phyloP scores from a whole-genome alignment of 192 early-diverging fungal species.

The Phlyctochytrium arcticum region DNA sequence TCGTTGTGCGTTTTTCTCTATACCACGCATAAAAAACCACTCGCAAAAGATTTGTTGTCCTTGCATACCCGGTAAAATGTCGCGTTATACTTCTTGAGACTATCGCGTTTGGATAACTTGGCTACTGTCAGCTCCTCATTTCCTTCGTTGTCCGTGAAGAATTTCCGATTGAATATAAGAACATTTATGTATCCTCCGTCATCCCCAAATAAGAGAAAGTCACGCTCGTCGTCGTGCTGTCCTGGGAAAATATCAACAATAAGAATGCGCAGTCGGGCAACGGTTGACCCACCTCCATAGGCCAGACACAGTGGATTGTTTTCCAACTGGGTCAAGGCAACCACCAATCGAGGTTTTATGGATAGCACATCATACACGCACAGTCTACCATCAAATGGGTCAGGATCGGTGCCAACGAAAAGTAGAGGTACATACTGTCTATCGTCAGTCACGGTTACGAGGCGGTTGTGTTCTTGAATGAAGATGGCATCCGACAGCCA shows the following conservation, averaged over 20 bases:
- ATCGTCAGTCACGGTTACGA: conserved; percentile 55
- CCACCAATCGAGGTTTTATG: conserved; percentile 53
- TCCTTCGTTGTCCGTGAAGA: conserved; percentile 39
- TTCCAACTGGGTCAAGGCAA: conserved; percentile 50
- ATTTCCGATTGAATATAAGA: conserved; percentile 44
- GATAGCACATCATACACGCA: conserved; percentile 60
- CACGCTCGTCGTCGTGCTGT: conserved; percentile 51
- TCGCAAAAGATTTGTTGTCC: neutral
- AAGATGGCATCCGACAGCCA: conserved; percentile 55
- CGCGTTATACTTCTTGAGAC: conserved; percentile 42
- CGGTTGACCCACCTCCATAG: conserved; percentile 34
- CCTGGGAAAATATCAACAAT: conserved; percentile 15
- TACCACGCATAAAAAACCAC: neutral
- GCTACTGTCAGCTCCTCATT: conserved; percentile 42
- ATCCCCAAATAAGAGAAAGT: conserved; percentile 56
- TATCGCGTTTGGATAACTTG: conserved; percentile 44
- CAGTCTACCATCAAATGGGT: conserved; percentile 21
- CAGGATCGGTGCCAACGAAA: neutral
- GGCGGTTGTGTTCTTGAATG: conserved; percentile 50
- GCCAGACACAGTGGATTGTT: conserved; percentile 57
- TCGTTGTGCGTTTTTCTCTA: conserved; percentile 59
- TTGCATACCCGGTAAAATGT: conserved; percentile 37
- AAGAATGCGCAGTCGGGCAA: neutral
- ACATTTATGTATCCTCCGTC: conserved; percentile 62
- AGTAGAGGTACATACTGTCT: conserved; percentile 38